phyloP scores from a whole-genome alignment of 345 rosid species.

The Alliaria petiolata region DNA sequence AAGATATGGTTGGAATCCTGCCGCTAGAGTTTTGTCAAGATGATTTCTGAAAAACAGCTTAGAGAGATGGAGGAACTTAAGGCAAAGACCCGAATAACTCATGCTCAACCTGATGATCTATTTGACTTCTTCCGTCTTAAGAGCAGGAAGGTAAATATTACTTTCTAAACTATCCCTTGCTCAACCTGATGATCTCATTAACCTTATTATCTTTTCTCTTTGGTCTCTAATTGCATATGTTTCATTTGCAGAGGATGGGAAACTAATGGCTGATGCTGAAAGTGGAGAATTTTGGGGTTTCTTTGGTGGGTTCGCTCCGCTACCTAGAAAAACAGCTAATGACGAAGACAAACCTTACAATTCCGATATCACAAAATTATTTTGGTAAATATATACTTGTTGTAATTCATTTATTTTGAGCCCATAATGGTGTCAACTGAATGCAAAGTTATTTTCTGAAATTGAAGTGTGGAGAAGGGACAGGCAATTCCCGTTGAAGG shows the following conservation, averaged over 20 bases:
- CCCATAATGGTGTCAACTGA: conserved; percentile 19
- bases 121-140: too few species aligned
- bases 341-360: conserved; percentile 47
- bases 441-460: conserved; percentile 17
- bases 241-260: conserved; percentile 80
- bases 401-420: background rate
- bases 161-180: too few species aligned
- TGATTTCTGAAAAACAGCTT: too few species aligned
- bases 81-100: too few species aligned
- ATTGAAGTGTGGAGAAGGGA: conserved; percentile 74
- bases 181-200: too few species aligned
- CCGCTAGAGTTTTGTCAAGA: too few species aligned
- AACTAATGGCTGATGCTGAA: conserved; percentile 96
- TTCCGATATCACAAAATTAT: conserved; percentile 49
- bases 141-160: too few species aligned
- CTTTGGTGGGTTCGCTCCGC: conserved; percentile 98
- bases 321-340: conserved; percentile 68
- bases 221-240: conserved; percentile 21
- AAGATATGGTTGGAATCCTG: too few species aligned
- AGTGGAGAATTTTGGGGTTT: conserved; percentile 97
- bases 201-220: background rate
- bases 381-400: conserved; percentile 44
- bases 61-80: too few species aligned
- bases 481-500: conserved; percentile 64
- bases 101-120: too few species aligned